Base-by-base conservation (phyloP, 2,329 filamentous ascomycete genomes). In the Phialophora chinensis region DNA sequence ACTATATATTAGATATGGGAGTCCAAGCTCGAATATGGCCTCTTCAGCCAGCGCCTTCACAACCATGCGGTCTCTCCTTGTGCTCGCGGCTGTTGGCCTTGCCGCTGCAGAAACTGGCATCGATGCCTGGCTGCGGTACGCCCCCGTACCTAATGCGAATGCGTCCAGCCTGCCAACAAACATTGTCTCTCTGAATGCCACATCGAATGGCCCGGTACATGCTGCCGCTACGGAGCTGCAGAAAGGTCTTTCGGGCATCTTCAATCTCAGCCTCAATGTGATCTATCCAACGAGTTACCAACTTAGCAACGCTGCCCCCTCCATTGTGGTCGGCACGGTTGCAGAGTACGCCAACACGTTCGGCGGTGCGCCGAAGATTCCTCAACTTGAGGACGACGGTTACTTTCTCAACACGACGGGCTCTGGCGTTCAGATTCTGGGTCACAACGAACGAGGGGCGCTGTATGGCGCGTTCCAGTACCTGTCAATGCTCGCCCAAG, bases 381-480 rank as follows among this genome's bases (percentile, higher is more conserved):
- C 76, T 1, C 65, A 72, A 12, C 70, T 79, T 5, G 73, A 74
- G 31, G 73, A 75, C 50, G 78, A 79, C 57, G 88, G 88, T 2
- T 91, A 87, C 75, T 88, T 83, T 79, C 80, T 91, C 33, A 83
- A 77, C 69, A 84, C 79, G 4, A 78, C 78, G 4, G 65, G 64
- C 23, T 50, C 62, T 4, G 29, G 42, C 20, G 59, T 66, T 25
- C 78, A 83, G 42, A 90, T 91, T 58, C 73, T 90, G 1, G 88
- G 88, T 0, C 81, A 86, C 67, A 90, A 90, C 71, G 87, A 90
- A 72, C 84, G 88, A 0, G 89, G 88, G 12, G 86, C 87, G 4
- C 81, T 91, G 0, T 91, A 91, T 71, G 89, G 89, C 6, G 82
- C 88, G 4, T 91, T 90, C 71, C 85, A 90, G 68, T 91, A 90